Percentiles rank a stretch among this genome's conserved stretches.
Evolutionary conservation across 208 protist genomes (phyloP).

Genomic region (Leishmania aethiopica): DNA sequence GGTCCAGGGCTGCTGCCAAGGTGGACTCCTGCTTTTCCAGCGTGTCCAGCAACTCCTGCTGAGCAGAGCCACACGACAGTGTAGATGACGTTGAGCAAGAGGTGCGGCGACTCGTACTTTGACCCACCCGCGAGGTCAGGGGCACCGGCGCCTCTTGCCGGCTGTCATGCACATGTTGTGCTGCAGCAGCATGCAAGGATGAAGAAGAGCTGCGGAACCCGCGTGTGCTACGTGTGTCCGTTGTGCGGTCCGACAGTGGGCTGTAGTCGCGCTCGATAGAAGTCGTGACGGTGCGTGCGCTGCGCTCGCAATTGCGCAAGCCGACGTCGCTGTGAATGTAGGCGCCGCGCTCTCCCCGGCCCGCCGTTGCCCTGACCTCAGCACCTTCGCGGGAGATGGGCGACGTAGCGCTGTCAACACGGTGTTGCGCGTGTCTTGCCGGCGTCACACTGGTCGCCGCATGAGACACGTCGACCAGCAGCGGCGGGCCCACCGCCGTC

Average conservation of each 20-base stretch:
- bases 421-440: not conserved
- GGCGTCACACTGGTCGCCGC: not conserved
- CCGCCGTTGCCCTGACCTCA: not conserved
- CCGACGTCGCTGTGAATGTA: not conserved
- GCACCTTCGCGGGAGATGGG: not conserved
- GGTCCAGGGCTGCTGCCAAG: conserved; percentile 26
- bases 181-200: too few relatives aligned
- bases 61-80: conserved; percentile 18
- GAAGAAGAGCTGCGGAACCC: not conserved
- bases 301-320: not conserved
- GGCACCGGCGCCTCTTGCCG: not conserved
- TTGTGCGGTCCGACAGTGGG: not conserved
- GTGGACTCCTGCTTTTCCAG: conserved; percentile 29
- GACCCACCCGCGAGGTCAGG: not conserved
- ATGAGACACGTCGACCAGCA: not conserved
- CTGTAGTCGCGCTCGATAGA: not conserved
- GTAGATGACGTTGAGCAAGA: not conserved
- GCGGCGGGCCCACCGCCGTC: not conserved
- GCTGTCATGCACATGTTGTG: not conserved
- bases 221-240: not conserved
- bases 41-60: conserved; percentile 23
- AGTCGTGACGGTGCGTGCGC: not conserved
- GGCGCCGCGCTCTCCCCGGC: not conserved
- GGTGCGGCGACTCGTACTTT: conserved; percentile 8
- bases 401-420: conserved; percentile 18